Percentiles rank a stretch among this genome's conserved stretches.
phyloP scores from a whole-genome alignment of 805 yeast species.

The Ogataea minuta region DNA sequence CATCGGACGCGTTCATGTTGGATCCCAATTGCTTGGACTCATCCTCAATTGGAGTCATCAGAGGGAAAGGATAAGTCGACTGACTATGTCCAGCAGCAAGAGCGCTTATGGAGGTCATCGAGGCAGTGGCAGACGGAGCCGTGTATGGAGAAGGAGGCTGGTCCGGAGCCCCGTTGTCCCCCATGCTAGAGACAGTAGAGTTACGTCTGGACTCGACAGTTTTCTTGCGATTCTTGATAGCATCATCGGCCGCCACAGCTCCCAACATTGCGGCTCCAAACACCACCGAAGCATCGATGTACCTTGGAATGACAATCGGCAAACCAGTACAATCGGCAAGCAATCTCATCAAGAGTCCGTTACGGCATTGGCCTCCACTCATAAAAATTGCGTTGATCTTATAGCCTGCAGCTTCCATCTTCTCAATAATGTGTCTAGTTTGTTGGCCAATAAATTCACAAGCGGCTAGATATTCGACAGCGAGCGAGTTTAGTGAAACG shows the following conservation, averaged over 20 bases:
- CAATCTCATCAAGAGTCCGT: conserved; percentile 81
- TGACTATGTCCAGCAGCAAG: conserved; percentile 39
- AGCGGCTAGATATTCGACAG: conserved; percentile 84
- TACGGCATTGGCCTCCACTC: conserved; percentile 97
- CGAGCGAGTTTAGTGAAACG: conserved; percentile 76
- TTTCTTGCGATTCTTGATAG: conserved; percentile 34
- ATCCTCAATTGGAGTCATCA: conserved; percentile 39
- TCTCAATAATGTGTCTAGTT: conserved; percentile 90
- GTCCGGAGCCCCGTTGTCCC: conserved; percentile 11
- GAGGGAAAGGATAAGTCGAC: conserved; percentile 48
- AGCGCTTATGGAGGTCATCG: conserved; percentile 55
- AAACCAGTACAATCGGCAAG: conserved; percentile 90
- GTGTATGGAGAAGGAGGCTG: conserved; percentile 66
- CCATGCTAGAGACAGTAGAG: conserved; percentile 25
- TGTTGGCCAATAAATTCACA: conserved; percentile 98
- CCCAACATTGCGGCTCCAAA: conserved; percentile 95
- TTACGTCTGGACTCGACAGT: conserved; percentile 28
- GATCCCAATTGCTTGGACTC: conserved; percentile 34
- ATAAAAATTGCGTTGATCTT: conserved; percentile 70
- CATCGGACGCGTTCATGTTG: conserved; percentile 27
- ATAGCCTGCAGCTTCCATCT: conserved; percentile 82
- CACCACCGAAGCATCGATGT: conserved; percentile 96
- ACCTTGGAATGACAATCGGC: conserved; percentile 89
- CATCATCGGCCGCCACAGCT: conserved; percentile 83
- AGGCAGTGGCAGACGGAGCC: conserved; percentile 76